phyloP scores from a whole-genome alignment of 441 rosid species.

The Codiaeum variegatum region DNA sequence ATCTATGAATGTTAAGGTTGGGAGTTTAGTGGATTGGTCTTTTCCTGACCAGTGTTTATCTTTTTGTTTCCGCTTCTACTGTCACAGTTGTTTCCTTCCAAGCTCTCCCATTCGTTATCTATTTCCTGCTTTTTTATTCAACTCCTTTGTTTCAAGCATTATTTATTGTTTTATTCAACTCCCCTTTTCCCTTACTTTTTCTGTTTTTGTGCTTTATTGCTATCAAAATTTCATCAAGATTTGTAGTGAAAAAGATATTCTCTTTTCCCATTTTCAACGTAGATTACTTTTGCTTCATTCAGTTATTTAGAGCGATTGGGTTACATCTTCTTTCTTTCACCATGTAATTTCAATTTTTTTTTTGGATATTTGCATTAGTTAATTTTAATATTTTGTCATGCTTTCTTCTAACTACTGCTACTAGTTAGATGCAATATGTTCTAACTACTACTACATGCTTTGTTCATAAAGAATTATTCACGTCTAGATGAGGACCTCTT shows the following conservation, averaged over 20 bases:
- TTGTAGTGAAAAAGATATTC: background rate
- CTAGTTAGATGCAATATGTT: too few species aligned
- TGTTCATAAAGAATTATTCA: too few species aligned
- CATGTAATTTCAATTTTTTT: slow-evolving; percentile 13
- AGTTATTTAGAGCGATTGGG: background rate
- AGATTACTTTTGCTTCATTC: slow-evolving; percentile 9
- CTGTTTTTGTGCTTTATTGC: background rate
- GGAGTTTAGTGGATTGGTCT: background rate
- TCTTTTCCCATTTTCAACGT: background rate
- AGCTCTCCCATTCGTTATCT: slow-evolving; percentile 16
- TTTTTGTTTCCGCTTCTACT: slow-evolving; percentile 25
- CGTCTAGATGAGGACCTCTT: too few species aligned
- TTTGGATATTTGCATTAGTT: background rate
- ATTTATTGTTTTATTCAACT: too few species aligned
- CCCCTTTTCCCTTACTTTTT: slow-evolving; percentile 1
- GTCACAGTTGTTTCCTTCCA: slow-evolving; percentile 16
- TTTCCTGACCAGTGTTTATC: slow-evolving; percentile 25
- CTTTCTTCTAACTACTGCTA: too few species aligned
- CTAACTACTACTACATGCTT: too few species aligned
- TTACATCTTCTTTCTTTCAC: background rate
- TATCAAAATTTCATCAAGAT: slow-evolving; percentile 8
- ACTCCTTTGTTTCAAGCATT: too few species aligned
- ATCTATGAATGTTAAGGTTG: background rate
- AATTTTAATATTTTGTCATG: too few species aligned
- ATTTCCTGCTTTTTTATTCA: slow-evolving; percentile 7